phyloP scores from a whole-genome alignment of 805 yeast species.

The Yamadazyma sp. region DNA sequence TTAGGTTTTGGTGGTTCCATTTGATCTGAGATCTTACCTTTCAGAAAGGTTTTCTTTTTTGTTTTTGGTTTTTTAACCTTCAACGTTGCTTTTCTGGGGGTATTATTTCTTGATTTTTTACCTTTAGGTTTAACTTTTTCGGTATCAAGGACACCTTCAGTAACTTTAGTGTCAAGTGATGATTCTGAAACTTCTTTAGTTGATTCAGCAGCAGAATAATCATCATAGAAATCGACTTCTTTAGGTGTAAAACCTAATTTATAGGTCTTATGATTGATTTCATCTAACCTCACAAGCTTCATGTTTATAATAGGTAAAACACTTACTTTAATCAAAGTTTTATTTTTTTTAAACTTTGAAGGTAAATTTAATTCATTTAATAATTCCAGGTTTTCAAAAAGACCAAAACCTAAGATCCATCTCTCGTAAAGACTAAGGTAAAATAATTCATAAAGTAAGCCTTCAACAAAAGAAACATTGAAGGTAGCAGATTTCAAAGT shows the following conservation, averaged over 20 bases:
- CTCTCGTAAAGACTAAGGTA: slow-evolving; percentile 26
- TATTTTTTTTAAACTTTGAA: neutral
- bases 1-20: no score
- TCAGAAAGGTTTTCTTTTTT: no score
- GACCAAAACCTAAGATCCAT: slow-evolving; percentile 15
- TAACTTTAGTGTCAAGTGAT: no score
- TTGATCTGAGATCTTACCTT: no score
- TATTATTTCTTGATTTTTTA: no score
- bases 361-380: slow-evolving; percentile 6
- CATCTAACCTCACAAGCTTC: slow-evolving; percentile 1
- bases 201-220: neutral
- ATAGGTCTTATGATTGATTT: slow-evolving; percentile 4
- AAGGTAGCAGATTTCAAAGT: slow-evolving; percentile 1
- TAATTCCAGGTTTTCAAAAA: slow-evolving; percentile 7
- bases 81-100: no score
- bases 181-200: no score
- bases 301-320: neutral
- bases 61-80: no score
- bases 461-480: slow-evolving; percentile 6
- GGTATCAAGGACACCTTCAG: no score
- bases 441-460: slow-evolving; percentile 23
- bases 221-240: neutral
- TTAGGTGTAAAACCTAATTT: neutral
- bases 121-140: no score
- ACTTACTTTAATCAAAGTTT: slow-evolving; percentile 3